Conservation (phyloP, 2,329 filamentous ascomycete genomes). For the Claviceps purpurea region DNA sequence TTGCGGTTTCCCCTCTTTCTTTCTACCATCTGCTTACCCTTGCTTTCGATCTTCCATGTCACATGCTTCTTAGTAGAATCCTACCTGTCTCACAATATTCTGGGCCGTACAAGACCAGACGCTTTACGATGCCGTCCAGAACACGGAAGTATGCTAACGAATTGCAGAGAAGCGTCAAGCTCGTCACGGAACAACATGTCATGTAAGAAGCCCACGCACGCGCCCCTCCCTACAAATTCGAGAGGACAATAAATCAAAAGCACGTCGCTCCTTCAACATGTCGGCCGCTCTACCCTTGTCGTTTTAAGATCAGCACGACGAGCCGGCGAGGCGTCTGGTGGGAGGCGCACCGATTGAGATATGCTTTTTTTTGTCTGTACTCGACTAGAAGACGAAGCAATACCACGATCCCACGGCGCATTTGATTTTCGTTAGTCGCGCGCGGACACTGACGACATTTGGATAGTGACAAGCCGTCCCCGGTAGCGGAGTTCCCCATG, state of each 20-base stretch:
- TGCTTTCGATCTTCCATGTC: not conserved
- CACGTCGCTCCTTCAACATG: not conserved
- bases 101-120: slow-evolving; percentile 4
- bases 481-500: slow-evolving; percentile 81
- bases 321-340: not conserved
- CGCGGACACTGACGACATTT: slow-evolving; percentile 4
- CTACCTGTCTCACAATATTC: not conserved
- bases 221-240: too few relatives aligned
- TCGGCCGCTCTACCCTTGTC: not conserved
- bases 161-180: slow-evolving; percentile 73
- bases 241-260: too few relatives aligned
- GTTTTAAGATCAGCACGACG: not conserved
- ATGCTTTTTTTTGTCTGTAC: not conserved
- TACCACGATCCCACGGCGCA: not conserved
- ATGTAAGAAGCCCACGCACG: slow-evolving; percentile 45
- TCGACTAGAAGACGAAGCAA: not conserved
- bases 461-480: slow-evolving; percentile 61
- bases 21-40: not conserved
- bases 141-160: slow-evolving; percentile 14
- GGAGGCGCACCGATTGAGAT: not conserved
- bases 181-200: slow-evolving; percentile 82
- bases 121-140: slow-evolving; percentile 4
- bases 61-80: not conserved
- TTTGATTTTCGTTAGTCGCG: not conserved
- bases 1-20: not conserved